Evolutionary conservation across 495 filamentous ascomycete genomes (phyloP).

Genomic region (Neurospora terricola): DNA sequence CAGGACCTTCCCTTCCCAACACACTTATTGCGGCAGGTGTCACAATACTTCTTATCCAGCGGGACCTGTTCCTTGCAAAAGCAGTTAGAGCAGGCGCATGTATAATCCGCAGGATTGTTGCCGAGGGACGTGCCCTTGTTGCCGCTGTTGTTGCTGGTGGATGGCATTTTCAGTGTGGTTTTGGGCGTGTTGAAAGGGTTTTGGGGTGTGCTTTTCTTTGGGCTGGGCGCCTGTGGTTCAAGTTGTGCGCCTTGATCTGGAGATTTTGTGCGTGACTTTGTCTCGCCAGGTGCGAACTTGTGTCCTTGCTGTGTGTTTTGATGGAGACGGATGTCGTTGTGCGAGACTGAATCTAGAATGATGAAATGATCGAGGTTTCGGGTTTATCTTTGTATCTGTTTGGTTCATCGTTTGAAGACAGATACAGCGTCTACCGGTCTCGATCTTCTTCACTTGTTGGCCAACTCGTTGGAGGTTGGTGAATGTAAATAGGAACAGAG

Average conservation of each 20-base stretch:
- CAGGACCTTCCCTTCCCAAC: no score
- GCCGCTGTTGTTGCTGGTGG: neutral
- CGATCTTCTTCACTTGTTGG: neutral
- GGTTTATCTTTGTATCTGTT: neutral
- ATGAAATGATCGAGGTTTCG: neutral
- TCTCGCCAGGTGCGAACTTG: neutral
- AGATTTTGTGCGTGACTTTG: neutral
- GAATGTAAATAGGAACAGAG: neutral
- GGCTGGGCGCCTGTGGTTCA: neutral
- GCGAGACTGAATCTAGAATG: neutral
- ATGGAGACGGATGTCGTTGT: neutral
- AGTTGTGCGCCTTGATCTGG: no score
- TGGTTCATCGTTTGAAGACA: neutral
- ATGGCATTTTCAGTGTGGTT: neutral
- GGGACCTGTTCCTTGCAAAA: neutral
- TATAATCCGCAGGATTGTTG: neutral
- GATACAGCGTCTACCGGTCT: neutral
- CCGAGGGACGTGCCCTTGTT: neutral
- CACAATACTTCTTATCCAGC: neutral
- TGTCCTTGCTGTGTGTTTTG: neutral
- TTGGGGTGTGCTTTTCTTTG: neutral
- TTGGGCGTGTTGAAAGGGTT: neutral
- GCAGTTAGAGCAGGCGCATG: neutral
- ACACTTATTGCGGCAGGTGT: neutral
- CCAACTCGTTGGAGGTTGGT: neutral